phyloP scores from a whole-genome alignment of 306 rosid species.

The Malus sylvestris region DNA sequence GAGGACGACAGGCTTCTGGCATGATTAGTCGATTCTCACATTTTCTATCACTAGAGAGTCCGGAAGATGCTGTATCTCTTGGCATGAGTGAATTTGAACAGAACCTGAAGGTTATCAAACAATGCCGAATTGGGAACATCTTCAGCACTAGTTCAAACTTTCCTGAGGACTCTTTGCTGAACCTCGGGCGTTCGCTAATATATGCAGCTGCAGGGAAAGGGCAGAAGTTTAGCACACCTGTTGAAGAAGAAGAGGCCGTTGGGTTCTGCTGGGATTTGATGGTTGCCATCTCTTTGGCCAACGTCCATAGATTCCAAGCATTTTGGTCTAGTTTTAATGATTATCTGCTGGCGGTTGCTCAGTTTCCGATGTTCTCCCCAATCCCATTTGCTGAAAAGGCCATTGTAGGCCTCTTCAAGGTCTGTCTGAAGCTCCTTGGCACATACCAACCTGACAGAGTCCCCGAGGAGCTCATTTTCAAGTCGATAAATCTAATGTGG shows the following conservation, averaged over 20 bases:
- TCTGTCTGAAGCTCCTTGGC: slow-evolving; percentile 53
- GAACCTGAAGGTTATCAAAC: slow-evolving; percentile 67
- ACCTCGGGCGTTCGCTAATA: slow-evolving; percentile 68
- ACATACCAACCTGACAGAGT: slow-evolving; percentile 40
- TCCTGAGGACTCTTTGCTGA: slow-evolving; percentile 55
- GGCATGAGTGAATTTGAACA: slow-evolving; percentile 73
- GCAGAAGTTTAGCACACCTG: slow-evolving; percentile 79
- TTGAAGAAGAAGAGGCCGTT: slow-evolving; percentile 90
- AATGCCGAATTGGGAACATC: slow-evolving; percentile 66
- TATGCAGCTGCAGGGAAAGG: slow-evolving; percentile 93
- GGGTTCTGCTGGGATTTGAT: slow-evolving; percentile 92
- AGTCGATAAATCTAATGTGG: slow-evolving; percentile 85
- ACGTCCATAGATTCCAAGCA: slow-evolving; percentile 47
- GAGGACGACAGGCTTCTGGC: slow-evolving; percentile 36
- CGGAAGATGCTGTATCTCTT: slow-evolving; percentile 55
- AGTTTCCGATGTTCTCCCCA: slow-evolving; percentile 82
- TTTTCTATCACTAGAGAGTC: slow-evolving; percentile 43
- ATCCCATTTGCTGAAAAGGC: slow-evolving; percentile 82
- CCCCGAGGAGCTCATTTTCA: slow-evolving; percentile 76
- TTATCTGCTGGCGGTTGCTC: slow-evolving; percentile 56
- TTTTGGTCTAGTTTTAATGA: slow-evolving; percentile 80
- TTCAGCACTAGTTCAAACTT: slow-evolving; percentile 56
- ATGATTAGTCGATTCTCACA: slow-evolving; percentile 43
- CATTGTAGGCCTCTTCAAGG: slow-evolving; percentile 50
- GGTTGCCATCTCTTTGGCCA: slow-evolving; percentile 44